Evolutionary conservation across 495 filamentous ascomycete species (phyloP), one percentile per base, ranked within the genome.

Genomic region (Penicillium salamii): DNA sequence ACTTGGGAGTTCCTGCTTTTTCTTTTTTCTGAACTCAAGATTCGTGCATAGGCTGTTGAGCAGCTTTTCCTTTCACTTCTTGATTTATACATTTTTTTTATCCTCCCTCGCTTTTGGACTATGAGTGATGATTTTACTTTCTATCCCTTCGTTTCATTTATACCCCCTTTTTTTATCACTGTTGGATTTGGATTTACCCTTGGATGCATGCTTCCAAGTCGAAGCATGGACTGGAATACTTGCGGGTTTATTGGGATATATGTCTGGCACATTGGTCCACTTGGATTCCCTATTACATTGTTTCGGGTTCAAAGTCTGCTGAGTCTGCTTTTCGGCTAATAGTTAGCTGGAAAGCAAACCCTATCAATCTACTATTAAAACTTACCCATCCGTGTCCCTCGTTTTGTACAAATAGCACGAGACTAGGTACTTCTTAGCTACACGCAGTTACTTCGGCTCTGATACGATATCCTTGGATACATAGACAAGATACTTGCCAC

Each of bases 41-140:
- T 43, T 42, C 37, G 21, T n/a, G 23, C 12, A 11, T 15, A 32
- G 42, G 49, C 49, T 56, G 55, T 39, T 50, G 55, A 26, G 47
- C 53, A 50, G 47, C 48, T 26, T 32, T 12, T 26, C 17, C 47
- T 32, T 55, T 58, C 42, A 21, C 15, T 65, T 56, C 42, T 44
- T 51, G 23, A 34, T 53, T 13, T 41, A 54, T 50, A 50, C 21
- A 49, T 33, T 23, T 17, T 46, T 38, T 41, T 12, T 34, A 17
- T 17, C 15, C 43, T 43, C 7, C 28, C 29, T 28, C 17, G 3
- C 50, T 35, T 7, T 35, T 41, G 37, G n/a, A 20, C 40, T 18
- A 3, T 17, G 37, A 37, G 15, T 26, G 20, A 35, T 21, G 14
- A 21, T 24, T 29, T 5, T 14, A 0, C 7, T 35, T 31, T 43